A percentile compares a stretch with the other conserved stretches of the same genome.
Evolutionary conservation across 257 asterid genomes (phyloP).

Genomic region (Solanum pinnatisectum): DNA sequence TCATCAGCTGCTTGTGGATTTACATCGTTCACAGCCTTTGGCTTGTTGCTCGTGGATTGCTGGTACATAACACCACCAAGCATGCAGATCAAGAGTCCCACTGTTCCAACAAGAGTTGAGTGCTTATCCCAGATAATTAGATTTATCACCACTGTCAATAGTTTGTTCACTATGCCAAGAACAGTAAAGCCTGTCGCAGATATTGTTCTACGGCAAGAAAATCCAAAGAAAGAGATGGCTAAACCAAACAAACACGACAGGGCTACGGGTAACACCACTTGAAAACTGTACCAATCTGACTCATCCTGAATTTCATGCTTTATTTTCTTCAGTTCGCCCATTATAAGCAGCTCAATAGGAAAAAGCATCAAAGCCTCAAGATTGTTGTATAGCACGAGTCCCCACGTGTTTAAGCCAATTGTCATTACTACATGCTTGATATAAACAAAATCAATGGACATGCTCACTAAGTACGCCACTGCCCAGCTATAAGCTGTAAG

Average conservation of each 20-base stretch:
- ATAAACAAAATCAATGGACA: slow-evolving; percentile 91
- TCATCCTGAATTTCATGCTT: slow-evolving; percentile 66
- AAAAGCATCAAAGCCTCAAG: slow-evolving; percentile 87
- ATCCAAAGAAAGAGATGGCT: slow-evolving; percentile 89
- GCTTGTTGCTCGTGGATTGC: slow-evolving; percentile 56
- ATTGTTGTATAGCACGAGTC: slow-evolving; percentile 85
- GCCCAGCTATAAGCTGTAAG: slow-evolving; percentile 90
- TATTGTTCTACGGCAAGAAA: slow-evolving; percentile 85
- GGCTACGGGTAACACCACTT: slow-evolving; percentile 76
- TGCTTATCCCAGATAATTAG: slow-evolving; percentile 87
- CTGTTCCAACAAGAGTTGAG: slow-evolving; percentile 71
- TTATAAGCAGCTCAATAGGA: slow-evolving; percentile 80
- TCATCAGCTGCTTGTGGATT: slow-evolving; percentile 40
- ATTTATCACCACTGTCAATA: slow-evolving; percentile 87
- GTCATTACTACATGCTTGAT: slow-evolving; percentile 97
- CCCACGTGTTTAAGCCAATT: slow-evolving; percentile 90
- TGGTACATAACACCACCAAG: slow-evolving; percentile 83
- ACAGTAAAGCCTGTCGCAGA: slow-evolving; percentile 97
- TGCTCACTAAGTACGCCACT: slow-evolving; percentile 75
- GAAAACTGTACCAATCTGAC: slow-evolving; percentile 59
- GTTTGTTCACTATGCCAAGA: slow-evolving; percentile 88
- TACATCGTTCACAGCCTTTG: slow-evolving; percentile 34
- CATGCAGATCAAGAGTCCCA: slow-evolving; percentile 91
- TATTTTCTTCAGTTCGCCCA: slow-evolving; percentile 92
- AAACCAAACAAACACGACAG: slow-evolving; percentile 84